A percentile compares a stretch with the other conserved stretches of the same genome.
These are phyloP conservation scores for Termitomyces sp. DNA, from an alignment of 768 basidiomycete species.

Conservation along the genomic window DNA sequence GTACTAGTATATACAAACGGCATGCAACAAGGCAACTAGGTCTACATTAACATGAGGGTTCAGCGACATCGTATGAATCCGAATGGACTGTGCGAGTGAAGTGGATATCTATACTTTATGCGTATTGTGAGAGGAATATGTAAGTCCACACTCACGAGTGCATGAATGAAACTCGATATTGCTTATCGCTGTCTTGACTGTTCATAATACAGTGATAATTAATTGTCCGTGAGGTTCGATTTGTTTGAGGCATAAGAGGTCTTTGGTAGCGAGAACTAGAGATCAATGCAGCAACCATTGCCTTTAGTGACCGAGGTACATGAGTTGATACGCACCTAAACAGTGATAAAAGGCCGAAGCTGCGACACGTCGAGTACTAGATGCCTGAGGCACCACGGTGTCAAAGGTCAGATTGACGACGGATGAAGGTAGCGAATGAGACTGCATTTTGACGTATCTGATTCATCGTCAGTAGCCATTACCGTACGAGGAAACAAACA, in stretches of 20 bases:
- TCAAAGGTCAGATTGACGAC: conserved; percentile 53
- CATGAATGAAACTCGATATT: background rate
- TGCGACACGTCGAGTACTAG: conserved; percentile 73
- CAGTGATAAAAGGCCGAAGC: conserved; percentile 84
- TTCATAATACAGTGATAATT: conserved; percentile 9
- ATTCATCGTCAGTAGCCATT: background rate
- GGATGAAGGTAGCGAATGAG: conserved; percentile 48
- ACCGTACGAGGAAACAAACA: too few species aligned
- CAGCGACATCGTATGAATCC: background rate
- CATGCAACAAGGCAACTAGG: background rate
- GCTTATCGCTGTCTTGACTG: background rate
- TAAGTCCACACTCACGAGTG: too few species aligned
- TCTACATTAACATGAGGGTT: background rate
- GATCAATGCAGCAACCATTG: conserved; percentile 3
- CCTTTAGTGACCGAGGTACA: conserved; percentile 1
- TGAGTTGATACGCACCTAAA: conserved; percentile 53
- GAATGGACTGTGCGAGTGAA: background rate
- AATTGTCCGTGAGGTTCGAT: conserved; percentile 46
- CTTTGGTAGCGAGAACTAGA: conserved; percentile 73
- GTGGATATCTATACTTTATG: background rate
- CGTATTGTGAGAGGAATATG: background rate
- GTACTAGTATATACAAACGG: background rate
- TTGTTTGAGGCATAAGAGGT: conserved; percentile 60
- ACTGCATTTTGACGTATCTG: conserved; percentile 79
- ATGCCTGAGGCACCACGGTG: conserved; percentile 55